These are phyloP conservation scores for Fusarium sororula DNA, from an alignment of 2,329 filamentous ascomycete genomes.

Conservation along the genomic window DNA sequence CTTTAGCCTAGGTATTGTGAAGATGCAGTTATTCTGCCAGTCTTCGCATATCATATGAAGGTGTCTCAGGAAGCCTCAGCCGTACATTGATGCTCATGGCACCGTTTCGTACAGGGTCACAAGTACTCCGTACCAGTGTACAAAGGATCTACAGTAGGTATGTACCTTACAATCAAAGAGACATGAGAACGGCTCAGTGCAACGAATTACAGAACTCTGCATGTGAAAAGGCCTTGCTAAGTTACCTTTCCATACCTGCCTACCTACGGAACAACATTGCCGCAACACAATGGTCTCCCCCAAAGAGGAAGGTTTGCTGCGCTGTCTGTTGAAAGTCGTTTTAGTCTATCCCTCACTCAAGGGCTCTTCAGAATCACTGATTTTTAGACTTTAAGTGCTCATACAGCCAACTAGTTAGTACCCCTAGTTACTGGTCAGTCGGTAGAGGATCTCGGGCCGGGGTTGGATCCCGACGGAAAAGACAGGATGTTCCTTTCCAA, in stretches of 20 bases:
- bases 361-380: not conserved
- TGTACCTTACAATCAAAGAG: not conserved
- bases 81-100: not conserved
- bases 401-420: not conserved
- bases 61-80: not conserved
- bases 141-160: not conserved
- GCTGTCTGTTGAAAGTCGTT: slow-evolving; percentile 4
- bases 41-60: not conserved
- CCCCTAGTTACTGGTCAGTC: not conserved
- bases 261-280: not conserved
- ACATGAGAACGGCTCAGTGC: not conserved
- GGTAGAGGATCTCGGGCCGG: slow-evolving; percentile 22
- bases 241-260: not conserved
- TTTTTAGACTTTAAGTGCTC: not conserved
- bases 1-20: not conserved
- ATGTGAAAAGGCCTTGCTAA: not conserved
- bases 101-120: not conserved
- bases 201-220: not conserved
- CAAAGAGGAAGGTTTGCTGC: slow-evolving; percentile 11
- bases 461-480: slow-evolving; percentile 24
- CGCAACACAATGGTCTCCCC: not conserved
- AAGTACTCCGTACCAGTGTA: not conserved
- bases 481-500: not conserved
- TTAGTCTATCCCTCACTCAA: not conserved
- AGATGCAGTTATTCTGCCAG: not conserved